Base-by-base conservation (phyloP, 2,329 filamentous ascomycete species). In the Fusarium ramigenum region DNA sequence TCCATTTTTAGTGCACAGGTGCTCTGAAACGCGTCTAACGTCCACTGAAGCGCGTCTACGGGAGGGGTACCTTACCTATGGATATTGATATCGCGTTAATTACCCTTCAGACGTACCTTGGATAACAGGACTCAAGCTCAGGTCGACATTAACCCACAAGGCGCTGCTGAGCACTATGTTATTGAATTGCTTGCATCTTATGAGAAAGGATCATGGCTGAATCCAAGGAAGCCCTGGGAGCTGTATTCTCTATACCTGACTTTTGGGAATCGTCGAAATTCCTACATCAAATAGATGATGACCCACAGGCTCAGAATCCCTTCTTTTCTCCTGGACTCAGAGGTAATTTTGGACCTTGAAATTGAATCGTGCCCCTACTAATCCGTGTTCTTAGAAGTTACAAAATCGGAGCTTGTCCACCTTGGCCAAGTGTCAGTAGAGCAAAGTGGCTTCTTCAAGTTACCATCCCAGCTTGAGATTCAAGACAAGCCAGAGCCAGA, bases 211-310 rank as follows among this genome's bases (percentile, higher is more conserved):
- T 64, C 66, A 83, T 82, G 80, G 72, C 72, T 68, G 66, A 83
- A 68, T 80, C 85, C 60, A 81, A 85, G 68, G 80, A 85, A 67
- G 83, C 86, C 44, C 78, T 82, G 60, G 84, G 87, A 53, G 82
- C 91, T 77, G 86, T 91, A 37, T 93, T 93, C 78, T 86, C 87
- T 43, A 89, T 91, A 50, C 89, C 89, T 43, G 85, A 91, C 77
- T 87, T 93, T 69, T 90, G 87, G 86, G 84, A 83, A 62, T 82
- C 85, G 32, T 89, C 91, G 5, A 84, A 82, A 73, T 86, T 87
- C 80, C 80, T 88, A 42, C 80, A 84, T 12, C 70, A 78, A 52
- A 37, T 78, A 28, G 67, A 65, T 28, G 58, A 56, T 39, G 72
- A 78, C 32, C 32, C 43, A 14, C 70, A 69, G 28, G 46, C 70